phyloP scores from a whole-genome alignment of 306 rosid genomes.

The Prinsepia uniflora region DNA sequence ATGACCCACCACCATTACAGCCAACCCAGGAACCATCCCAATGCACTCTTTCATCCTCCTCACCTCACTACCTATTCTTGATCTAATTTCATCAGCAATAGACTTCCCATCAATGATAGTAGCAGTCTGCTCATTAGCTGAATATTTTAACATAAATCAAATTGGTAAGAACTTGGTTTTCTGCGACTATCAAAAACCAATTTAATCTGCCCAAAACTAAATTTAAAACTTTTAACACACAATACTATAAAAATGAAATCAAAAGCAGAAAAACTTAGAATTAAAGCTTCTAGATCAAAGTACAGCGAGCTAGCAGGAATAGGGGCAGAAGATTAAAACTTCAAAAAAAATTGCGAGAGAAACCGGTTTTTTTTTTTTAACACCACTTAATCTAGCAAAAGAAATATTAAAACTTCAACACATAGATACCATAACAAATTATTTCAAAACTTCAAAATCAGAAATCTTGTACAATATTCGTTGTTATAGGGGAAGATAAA shows the following conservation, averaged over 20 bases:
- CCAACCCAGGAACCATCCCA: conserved; percentile 84
- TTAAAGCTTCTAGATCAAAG: not conserved
- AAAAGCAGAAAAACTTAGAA: not conserved
- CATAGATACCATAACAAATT: too few species aligned
- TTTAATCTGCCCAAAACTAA: not conserved
- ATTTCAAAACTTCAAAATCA: too few species aligned
- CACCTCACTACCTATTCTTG: conserved; percentile 65
- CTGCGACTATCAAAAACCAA: not conserved
- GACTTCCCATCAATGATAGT: conserved; percentile 63
- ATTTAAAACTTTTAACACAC: conserved; percentile 1
- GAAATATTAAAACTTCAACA: too few species aligned
- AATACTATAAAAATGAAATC: not conserved
- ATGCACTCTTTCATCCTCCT: conserved; percentile 61
- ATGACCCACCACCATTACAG: conserved; percentile 72
- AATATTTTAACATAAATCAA: not conserved
- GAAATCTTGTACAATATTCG: too few species aligned
- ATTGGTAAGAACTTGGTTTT: not conserved
- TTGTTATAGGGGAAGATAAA: not conserved
- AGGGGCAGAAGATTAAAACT: too few species aligned
- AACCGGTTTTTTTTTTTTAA: too few species aligned
- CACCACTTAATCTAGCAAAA: too few species aligned
- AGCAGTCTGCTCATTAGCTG: conserved; percentile 50
- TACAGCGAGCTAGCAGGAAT: not conserved
- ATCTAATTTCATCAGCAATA: conserved; percentile 58
- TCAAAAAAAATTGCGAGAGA: too few species aligned